Evolutionary conservation across 495 filamentous ascomycete species (phyloP), one percentile per base, ranked within the genome.

Genomic region (Jackrogersella minutella): DNA sequence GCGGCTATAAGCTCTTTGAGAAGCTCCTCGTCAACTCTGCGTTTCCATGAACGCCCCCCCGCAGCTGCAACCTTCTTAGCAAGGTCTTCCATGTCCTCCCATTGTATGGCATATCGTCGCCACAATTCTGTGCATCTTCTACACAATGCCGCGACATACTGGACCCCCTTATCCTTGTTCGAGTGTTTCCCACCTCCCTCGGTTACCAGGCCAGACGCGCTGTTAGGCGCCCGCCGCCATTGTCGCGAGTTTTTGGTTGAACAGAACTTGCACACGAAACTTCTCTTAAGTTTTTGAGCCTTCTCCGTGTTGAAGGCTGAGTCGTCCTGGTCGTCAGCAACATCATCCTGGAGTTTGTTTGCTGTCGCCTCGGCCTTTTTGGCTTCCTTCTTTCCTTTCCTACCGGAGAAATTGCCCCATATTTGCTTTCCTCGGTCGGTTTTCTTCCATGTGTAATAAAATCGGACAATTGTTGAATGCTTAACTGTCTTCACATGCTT

Each of bases 401-500:
- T 82, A 4, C 90, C 91, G 58, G 91, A 89, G 59, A 90, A 97
- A 51, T 86, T 89, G 31, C 91, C 92, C 96, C 96, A 98, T 22
- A 99, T 85, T 69, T 93, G 86, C 68, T 85, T 87, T 24, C 96
- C 95, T 44, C 87, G 84, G 1, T 90, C 86, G 0, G 93, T 93
- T 76, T 97, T 97, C 81, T 99, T 99, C 96, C 96, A 99, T 69
- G 90, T 90, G 76, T 98, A 98, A 74, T 98, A 99, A 62, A 90
- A 96, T 9, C 95, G 88, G 24, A 95, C 91, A 58, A 97, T 90
- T 47, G 91, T 86, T 30, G 85, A 87, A 62, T 92, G 85, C 37
- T 84, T 86, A 26, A 92, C 85, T 0, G 90, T 91, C 73, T 91
- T 93, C 68, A 97, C 90, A 74, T 97, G 91, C 68, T 90, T 89